Percentiles rank a stretch among this genome's conserved stretches.
phyloP scores from a whole-genome alignment of 1,284 basidiomycete genomes.

The Cutaneotrichosporon dermatis region DNA sequence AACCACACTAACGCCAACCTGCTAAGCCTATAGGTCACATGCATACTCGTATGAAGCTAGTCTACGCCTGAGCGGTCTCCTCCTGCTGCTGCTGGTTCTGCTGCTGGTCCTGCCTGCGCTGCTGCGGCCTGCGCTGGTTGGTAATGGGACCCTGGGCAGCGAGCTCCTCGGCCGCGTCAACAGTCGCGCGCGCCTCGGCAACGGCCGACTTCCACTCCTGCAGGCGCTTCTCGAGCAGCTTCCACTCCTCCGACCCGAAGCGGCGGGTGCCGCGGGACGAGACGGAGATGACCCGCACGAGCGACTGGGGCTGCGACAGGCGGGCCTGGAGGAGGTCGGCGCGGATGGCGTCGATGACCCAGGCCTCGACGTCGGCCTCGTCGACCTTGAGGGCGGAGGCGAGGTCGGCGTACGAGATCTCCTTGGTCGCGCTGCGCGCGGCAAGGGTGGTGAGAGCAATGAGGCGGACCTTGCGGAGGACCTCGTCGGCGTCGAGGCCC shows the following conservation, averaged over 20 bases:
- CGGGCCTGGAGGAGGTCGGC: conserved; percentile 75
- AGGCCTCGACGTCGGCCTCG: conserved; percentile 71
- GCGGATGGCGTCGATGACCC: conserved; percentile 89
- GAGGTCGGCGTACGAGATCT: conserved; percentile 70
- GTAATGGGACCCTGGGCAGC: conserved; percentile 21
- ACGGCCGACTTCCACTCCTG: conserved; percentile 65
- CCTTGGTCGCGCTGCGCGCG: conserved; percentile 68
- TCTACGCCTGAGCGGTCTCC: conserved; percentile 8
- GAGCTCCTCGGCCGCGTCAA: conserved; percentile 42
- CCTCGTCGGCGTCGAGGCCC: conserved; percentile 49
- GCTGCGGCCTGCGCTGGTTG: conserved; percentile 24
- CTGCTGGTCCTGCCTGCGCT: conserved; percentile 17
- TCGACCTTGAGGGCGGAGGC: conserved; percentile 66
- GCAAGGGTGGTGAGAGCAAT: conserved; percentile 74
- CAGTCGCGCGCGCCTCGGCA: conserved; percentile 37
- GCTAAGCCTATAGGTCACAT: conserved; percentile 1
- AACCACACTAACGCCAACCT: no score
- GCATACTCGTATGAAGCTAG: neutral
- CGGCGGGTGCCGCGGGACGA: conserved; percentile 58
- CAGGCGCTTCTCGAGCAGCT: conserved; percentile 70
- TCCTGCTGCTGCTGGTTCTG: conserved; percentile 22
- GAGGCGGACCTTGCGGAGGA: conserved; percentile 77
- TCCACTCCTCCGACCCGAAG: conserved; percentile 78
- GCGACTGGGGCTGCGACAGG: conserved; percentile 74
- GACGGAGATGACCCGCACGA: conserved; percentile 70